Conservation (phyloP, 345 rosid species). For the Populus pruinosa region DNA sequence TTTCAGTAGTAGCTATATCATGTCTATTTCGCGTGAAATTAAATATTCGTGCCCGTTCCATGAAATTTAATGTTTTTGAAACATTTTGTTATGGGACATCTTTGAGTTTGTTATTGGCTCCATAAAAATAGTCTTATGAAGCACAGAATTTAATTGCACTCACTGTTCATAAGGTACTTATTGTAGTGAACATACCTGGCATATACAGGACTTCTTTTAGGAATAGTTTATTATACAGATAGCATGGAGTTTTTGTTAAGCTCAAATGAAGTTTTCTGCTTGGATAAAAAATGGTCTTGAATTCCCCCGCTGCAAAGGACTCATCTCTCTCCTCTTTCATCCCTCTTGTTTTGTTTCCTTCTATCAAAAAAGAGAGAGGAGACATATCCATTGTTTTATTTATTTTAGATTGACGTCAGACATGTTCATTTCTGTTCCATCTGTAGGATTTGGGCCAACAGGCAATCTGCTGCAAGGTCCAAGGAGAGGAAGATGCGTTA, state of each 20-base stretch:
- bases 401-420: background rate
- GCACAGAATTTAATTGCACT: background rate
- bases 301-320: background rate
- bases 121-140: background rate
- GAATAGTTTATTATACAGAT: background rate
- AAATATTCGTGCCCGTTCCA: background rate
- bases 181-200: background rate
- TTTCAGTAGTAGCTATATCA: background rate
- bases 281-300: background rate
- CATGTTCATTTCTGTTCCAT: background rate
- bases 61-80: background rate
- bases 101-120: background rate
- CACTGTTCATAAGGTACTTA: background rate
- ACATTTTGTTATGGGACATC: background rate
- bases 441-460: slow-evolving; percentile 91
- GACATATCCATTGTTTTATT: background rate
- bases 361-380: background rate
- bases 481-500: slow-evolving; percentile 96
- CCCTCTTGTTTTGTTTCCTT: background rate
- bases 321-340: background rate
- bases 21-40: background rate
- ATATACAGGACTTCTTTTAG: background rate
- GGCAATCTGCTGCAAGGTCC: slow-evolving; percentile 97
- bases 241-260: background rate
- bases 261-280: background rate